Conservation (phyloP, 2,329 filamentous ascomycete species). For the Phyllosticta capitalensis region DNA sequence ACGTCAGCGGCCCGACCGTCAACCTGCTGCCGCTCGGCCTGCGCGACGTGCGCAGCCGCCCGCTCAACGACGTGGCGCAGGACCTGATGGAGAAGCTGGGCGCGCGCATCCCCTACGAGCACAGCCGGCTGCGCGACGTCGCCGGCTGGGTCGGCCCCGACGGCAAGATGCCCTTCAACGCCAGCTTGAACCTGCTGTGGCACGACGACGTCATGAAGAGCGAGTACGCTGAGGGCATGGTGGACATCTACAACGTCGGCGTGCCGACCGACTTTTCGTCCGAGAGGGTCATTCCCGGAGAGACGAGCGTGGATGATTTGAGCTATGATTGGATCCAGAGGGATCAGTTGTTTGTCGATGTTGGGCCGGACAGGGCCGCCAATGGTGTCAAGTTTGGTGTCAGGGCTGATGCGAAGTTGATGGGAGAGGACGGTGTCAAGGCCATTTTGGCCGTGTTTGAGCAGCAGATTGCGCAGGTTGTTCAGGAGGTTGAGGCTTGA, state of each 20-base stretch:
- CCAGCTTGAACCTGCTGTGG: slow-evolving; percentile 26
- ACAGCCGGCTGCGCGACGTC: slow-evolving; percentile 21
- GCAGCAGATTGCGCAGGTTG: slow-evolving; percentile 5
- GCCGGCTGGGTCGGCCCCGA: slow-evolving; percentile 14
- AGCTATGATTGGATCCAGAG: neutral
- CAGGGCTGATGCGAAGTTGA: slow-evolving; percentile 4
- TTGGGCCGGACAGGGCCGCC: slow-evolving; percentile 3
- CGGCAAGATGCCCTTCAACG: slow-evolving; percentile 19
- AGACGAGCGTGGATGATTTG: slow-evolving; percentile 6
- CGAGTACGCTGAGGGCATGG: neutral
- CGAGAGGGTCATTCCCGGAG: neutral
- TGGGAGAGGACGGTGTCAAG: slow-evolving; percentile 2
- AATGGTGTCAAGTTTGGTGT: slow-evolving; percentile 5
- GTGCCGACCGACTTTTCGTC: slow-evolving; percentile 9
- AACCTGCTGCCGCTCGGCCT: slow-evolving; percentile 23
- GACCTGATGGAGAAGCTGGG: slow-evolving; percentile 17
- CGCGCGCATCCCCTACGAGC: slow-evolving; percentile 20
- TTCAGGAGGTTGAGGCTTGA: neutral
- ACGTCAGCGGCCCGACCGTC: slow-evolving; percentile 21
- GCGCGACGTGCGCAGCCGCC: slow-evolving; percentile 6
- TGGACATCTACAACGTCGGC: neutral
- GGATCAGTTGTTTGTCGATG: slow-evolving; percentile 6
- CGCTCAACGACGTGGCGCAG: neutral
- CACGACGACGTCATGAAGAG: slow-evolving; percentile 13
- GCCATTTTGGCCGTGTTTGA: neutral